Evolutionary conservation across 805 yeast species (phyloP).

Genomic region (Yamadazyma scolyti): DNA sequence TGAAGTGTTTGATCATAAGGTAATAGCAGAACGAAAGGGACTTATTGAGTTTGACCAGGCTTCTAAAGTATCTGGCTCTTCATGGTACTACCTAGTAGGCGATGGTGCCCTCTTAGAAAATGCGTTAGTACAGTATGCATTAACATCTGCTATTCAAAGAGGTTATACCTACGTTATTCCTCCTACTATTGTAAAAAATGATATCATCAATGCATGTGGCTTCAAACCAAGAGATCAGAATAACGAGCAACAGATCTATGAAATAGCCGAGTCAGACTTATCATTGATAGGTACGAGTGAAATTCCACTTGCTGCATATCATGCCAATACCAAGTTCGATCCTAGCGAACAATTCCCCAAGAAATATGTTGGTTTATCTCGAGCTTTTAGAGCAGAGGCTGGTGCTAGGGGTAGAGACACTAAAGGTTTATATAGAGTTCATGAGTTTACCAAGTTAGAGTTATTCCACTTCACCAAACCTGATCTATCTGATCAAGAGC

Average conservation of each 20-base stretch:
- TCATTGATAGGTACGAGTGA: slow-evolving; percentile 94
- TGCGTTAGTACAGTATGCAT: slow-evolving; percentile 79
- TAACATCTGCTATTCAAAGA: slow-evolving; percentile 56
- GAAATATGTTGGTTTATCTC: slow-evolving; percentile 72
- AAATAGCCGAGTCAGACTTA: slow-evolving; percentile 47
- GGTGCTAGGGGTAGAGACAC: slow-evolving; percentile 95
- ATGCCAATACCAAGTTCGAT: slow-evolving; percentile 47
- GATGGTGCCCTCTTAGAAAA: slow-evolving; percentile 89
- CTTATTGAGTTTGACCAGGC: slow-evolving; percentile 72
- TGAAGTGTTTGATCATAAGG: slow-evolving; percentile 53
- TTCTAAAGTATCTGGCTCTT: slow-evolving; percentile 71
- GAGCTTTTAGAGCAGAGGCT: slow-evolving; percentile 93
- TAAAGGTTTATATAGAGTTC: slow-evolving; percentile 88
- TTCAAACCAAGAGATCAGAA: slow-evolving; percentile 89
- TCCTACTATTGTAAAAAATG: slow-evolving; percentile 80
- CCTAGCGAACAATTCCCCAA: slow-evolving; percentile 43
- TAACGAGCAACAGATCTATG: slow-evolving; percentile 81
- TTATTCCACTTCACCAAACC: slow-evolving; percentile 68
- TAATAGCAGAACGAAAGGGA: slow-evolving; percentile 63
- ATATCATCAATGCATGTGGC: slow-evolving; percentile 84
- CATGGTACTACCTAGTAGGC: slow-evolving; percentile 81
- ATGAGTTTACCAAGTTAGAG: slow-evolving; percentile 95
- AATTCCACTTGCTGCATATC: slow-evolving; percentile 83
- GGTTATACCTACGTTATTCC: slow-evolving; percentile 77
- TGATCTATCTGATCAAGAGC: slow-evolving; percentile 44